A percentile compares a stretch with the other conserved stretches of the same genome.
Evolutionary conservation across 2,329 filamentous ascomycete species (phyloP).

Genomic region (Cordyceps militaris): DNA sequence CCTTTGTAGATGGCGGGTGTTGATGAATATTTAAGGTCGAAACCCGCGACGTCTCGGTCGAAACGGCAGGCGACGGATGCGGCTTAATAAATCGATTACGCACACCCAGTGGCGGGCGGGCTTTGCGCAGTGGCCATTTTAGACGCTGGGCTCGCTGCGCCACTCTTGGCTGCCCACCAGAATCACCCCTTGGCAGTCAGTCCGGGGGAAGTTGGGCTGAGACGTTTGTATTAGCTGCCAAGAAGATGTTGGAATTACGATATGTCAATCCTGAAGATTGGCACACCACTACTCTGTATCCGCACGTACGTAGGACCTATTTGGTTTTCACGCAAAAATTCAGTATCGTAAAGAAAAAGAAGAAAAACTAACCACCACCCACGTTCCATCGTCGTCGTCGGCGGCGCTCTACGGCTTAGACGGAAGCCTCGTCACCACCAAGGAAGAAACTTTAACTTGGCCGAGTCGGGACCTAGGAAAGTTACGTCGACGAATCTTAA

Average conservation of each 20-base stretch:
- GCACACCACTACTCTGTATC: too few relatives aligned
- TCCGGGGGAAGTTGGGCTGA: not conserved
- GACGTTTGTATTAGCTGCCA: not conserved
- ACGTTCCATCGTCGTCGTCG: not conserved
- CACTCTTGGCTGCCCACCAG: constrained; percentile 24
- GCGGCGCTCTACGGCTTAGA: not conserved
- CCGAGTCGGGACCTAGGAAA: too few relatives aligned
- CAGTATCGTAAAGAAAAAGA: not conserved
- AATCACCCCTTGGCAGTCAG: not conserved
- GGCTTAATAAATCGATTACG: constrained; percentile 8
- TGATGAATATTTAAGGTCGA: constrained; percentile 4
- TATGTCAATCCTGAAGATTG: not conserved
- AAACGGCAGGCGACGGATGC: constrained; percentile 8
- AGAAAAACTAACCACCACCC: not conserved
- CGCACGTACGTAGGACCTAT: too few relatives aligned
- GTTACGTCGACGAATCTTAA: too few relatives aligned
- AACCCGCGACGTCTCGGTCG: constrained; percentile 1
- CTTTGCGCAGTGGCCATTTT: constrained; percentile 4
- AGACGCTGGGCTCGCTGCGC: constrained; percentile 22
- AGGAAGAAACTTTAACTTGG: not conserved
- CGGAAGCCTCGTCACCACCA: not conserved
- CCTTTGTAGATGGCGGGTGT: not conserved
- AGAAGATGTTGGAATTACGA: not conserved
- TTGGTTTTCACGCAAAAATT: too few relatives aligned
- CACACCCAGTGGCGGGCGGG: constrained; percentile 5